Evolutionary conservation across 805 yeast species (phyloP).

Genomic region (Metschnikowia matae): DNA sequence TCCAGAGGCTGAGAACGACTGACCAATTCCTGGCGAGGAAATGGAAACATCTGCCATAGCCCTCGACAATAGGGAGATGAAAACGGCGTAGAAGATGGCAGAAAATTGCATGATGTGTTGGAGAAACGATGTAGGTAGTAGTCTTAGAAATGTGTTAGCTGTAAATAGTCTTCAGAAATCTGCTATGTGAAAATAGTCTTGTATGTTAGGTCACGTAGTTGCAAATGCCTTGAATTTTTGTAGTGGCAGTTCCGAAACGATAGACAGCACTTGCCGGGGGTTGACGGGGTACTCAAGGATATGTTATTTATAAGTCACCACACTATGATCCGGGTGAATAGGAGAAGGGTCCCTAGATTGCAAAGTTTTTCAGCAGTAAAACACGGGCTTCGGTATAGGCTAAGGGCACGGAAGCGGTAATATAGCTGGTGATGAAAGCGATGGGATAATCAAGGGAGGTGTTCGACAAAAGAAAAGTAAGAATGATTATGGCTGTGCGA

Average conservation of each 20-base stretch:
- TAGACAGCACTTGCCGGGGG: neutral
- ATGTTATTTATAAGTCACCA: neutral
- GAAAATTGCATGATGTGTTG: conserved; percentile 10
- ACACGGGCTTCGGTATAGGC: neutral
- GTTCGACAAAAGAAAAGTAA: neutral
- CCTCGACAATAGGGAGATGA: conserved; percentile 7
- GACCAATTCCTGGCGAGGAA: conserved; percentile 39
- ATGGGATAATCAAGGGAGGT: neutral
- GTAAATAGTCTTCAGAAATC: neutral
- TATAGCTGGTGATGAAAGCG: neutral
- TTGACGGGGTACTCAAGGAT: neutral
- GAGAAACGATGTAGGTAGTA: too few relatives aligned
- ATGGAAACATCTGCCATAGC: conserved; percentile 48
- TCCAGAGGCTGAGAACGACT: conserved; percentile 35
- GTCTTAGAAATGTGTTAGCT: too few relatives aligned
- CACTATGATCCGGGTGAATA: neutral
- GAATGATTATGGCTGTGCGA: conserved; percentile 3
- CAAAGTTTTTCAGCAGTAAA: neutral
- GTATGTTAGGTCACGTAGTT: too few relatives aligned
- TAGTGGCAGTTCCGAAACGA: neutral
- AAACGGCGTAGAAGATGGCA: conserved; percentile 9
- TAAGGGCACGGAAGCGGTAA: neutral
- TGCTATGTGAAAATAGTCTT: neutral
- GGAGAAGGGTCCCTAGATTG: neutral
- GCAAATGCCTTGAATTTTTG: neutral